These are phyloP conservation scores for Galeopsis tetrahit DNA, from an alignment of 257 asterid species.

Conservation along the genomic window DNA sequence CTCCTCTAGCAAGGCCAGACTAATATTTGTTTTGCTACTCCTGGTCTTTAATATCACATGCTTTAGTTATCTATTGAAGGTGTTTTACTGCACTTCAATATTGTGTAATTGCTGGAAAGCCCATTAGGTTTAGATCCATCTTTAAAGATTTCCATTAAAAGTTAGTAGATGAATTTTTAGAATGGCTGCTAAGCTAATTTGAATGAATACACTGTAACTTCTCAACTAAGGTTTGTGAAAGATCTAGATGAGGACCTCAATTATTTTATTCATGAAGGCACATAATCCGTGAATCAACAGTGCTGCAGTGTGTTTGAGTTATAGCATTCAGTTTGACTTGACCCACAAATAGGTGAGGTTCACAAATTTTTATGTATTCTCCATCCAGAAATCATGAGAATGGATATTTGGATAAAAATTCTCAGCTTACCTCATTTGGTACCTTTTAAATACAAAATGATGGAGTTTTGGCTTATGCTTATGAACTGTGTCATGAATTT, in stretches of 20 bases:
- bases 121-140: not conserved
- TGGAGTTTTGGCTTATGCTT: not conserved
- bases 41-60: not conserved
- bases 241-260: not conserved
- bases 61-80: not conserved
- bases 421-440: not conserved
- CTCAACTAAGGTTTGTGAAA: slow-evolving; percentile 4
- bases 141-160: not conserved
- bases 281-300: not conserved
- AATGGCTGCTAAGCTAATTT: not conserved
- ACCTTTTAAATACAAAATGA: not conserved
- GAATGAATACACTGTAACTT: not conserved
- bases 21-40: slow-evolving; percentile 10
- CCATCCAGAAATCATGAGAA: not conserved
- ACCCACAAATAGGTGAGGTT: not conserved
- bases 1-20: not conserved
- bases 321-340: not conserved
- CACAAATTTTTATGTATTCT: not conserved
- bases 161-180: not conserved
- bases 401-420: not conserved
- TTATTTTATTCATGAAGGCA: not conserved
- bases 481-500: not conserved
- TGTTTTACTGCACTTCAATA: not conserved
- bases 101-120: not conserved
- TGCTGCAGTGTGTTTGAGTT: not conserved